Conservation (phyloP, 148 eudicot genomes). For the Mesembryanthemum crystallinum region DNA sequence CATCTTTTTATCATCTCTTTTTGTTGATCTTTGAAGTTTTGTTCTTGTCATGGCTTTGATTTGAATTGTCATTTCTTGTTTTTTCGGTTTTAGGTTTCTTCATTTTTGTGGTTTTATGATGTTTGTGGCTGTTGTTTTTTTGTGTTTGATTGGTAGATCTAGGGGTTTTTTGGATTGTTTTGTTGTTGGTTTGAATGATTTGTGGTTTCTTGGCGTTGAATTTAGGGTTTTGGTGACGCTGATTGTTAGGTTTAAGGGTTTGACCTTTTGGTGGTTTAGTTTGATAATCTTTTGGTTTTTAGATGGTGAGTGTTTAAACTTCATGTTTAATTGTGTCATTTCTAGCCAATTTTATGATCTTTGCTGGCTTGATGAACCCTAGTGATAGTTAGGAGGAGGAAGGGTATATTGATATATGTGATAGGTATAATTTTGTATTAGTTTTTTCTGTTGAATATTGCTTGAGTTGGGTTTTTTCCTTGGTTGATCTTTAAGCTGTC, state of each 20-base stretch:
- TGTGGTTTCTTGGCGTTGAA: not conserved
- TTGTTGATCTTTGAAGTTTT: not conserved
- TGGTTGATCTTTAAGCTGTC: too few relatives aligned
- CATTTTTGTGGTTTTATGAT: not conserved
- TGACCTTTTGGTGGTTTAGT: conserved; percentile 15
- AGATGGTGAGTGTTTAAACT: not conserved
- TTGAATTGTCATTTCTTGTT: not conserved
- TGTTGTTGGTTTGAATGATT: not conserved
- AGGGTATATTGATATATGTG: too few relatives aligned
- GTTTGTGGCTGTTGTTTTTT: not conserved
- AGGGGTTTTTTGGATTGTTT: not conserved
- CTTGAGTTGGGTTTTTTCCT: not conserved
- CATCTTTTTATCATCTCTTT: not conserved
- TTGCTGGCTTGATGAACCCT: not conserved
- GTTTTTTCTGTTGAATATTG: not conserved
- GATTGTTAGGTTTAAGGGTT: conserved; percentile 4
- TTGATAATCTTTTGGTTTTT: not conserved
- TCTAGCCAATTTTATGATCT: not conserved
- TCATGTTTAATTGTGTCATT: not conserved
- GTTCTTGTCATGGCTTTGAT: not conserved
- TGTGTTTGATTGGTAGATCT: conserved; percentile 15
- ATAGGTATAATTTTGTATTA: too few relatives aligned
- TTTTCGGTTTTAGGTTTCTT: not conserved
- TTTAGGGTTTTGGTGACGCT: not conserved
- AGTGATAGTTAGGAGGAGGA: too few relatives aligned